phyloP scores from a whole-genome alignment of 345 rosid species.

The Aurinia saxatilis region DNA sequence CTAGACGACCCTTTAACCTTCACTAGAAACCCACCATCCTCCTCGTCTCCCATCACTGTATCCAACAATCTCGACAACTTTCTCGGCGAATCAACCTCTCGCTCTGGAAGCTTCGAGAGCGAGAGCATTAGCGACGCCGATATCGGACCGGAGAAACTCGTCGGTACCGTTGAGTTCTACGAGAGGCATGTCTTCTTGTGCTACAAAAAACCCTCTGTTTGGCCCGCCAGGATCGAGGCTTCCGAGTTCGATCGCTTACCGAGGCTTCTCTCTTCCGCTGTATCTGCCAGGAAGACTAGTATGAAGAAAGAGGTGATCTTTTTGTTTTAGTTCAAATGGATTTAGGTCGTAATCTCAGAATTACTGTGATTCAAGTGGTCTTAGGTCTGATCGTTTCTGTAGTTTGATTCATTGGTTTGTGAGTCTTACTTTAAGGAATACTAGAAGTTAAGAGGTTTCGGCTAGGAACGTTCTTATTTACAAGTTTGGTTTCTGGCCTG shows the following conservation, averaged over 20 bases:
- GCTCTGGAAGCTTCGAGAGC: constrained; percentile 67
- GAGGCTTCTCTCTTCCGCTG: constrained; percentile 77
- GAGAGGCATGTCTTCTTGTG: constrained; percentile 83
- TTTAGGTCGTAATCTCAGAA: constrained; percentile 26
- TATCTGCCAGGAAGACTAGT: constrained; percentile 45
- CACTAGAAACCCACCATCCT: constrained; percentile 35
- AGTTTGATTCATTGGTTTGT: not conserved
- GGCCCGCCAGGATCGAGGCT: constrained; percentile 94
- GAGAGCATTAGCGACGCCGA: constrained; percentile 53
- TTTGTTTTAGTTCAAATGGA: too few relatives aligned
- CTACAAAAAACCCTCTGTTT: constrained; percentile 81
- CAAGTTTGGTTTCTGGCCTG: not conserved
- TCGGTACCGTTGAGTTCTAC: constrained; percentile 69
- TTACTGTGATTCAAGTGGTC: not conserved
- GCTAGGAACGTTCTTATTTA: not conserved
- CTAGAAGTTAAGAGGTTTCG: too few relatives aligned
- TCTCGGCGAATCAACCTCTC: constrained; percentile 42
- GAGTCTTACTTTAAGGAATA: not conserved
- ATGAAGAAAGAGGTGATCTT: constrained; percentile 57
- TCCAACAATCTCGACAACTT: constrained; percentile 56
- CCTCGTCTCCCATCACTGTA: constrained; percentile 55
- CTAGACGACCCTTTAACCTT: constrained; percentile 47
- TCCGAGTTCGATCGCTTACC: constrained; percentile 98
- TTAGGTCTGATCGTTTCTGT: not conserved
- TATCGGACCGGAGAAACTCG: constrained; percentile 45